phyloP scores from a whole-genome alignment of 2,329 filamentous ascomycete species.

The Sphaerostilbella broomeana region DNA sequence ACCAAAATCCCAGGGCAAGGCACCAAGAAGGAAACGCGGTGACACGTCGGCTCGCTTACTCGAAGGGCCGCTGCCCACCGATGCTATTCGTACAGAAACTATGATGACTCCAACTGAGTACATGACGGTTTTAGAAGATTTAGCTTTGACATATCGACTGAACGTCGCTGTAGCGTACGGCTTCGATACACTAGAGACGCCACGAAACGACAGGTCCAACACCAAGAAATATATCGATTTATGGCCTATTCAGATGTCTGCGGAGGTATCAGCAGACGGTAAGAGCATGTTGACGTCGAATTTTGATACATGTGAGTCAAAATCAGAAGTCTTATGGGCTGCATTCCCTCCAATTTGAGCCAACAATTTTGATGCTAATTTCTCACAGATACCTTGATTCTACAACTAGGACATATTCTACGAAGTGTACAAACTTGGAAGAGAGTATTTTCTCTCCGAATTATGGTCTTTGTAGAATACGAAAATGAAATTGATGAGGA shows the following conservation, averaged over 20 bases:
- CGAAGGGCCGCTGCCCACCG: constrained; percentile 58
- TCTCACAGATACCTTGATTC: constrained; percentile 58
- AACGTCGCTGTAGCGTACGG: constrained; percentile 82
- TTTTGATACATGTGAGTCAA: constrained; percentile 72
- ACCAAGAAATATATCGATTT: constrained; percentile 76
- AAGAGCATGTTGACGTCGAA: constrained; percentile 74
- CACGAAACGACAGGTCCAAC: constrained; percentile 49
- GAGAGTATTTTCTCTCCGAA: constrained; percentile 62
- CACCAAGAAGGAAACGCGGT: constrained; percentile 36
- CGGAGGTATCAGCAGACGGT: constrained; percentile 63
- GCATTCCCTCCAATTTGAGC: not conserved
- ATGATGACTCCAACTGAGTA: constrained; percentile 68
- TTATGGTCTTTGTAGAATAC: constrained; percentile 85
- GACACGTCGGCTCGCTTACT: constrained; percentile 51
- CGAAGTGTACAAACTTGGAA: constrained; percentile 78
- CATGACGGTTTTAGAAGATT: constrained; percentile 74
- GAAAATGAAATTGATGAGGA: constrained; percentile 79
- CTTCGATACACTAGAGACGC: constrained; percentile 70
- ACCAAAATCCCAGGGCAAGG: constrained; percentile 26
- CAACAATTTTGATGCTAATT: not conserved
- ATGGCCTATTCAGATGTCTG: constrained; percentile 93
- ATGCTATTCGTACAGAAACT: constrained; percentile 59
- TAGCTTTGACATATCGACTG: constrained; percentile 68
- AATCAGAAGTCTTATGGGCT: not conserved
- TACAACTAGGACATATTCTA: constrained; percentile 79